Percentiles rank a stretch among this genome's conserved stretches.
These are phyloP conservation scores for Panaeolus papilionaceus DNA, from an alignment of 768 basidiomycete species.

Conservation along the genomic window DNA sequence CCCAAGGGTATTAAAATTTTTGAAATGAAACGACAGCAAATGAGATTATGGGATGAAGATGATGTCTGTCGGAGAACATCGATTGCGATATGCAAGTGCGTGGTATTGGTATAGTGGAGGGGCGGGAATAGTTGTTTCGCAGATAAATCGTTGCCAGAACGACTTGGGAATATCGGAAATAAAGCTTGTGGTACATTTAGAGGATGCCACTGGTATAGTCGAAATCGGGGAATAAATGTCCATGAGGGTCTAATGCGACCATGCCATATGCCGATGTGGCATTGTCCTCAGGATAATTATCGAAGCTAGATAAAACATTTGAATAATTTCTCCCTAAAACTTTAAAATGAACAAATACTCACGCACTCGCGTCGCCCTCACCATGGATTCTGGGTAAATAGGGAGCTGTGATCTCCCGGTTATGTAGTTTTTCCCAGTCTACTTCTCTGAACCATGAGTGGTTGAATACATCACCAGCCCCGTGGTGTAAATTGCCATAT, in stretches of 20 bases:
- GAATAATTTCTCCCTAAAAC: neutral
- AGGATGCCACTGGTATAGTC: slow-evolving; percentile 59
- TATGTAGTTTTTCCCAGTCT: slow-evolving; percentile 82
- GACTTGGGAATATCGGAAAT: slow-evolving; percentile 4
- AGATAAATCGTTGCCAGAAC: neutral
- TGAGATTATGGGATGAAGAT: neutral
- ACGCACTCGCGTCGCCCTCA: slow-evolving; percentile 97
- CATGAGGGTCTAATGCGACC: slow-evolving; percentile 63
- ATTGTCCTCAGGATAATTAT: slow-evolving; percentile 80
- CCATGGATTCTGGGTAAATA: slow-evolving; percentile 92
- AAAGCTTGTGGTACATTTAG: neutral
- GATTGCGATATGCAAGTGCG: slow-evolving; percentile 1
- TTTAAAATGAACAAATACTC: slow-evolving; percentile 37
- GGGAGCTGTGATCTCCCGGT: slow-evolving; percentile 91
- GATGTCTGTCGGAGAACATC: slow-evolving; percentile 1
- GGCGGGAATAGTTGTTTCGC: neutral
- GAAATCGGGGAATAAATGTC: slow-evolving; percentile 77
- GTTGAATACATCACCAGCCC: slow-evolving; percentile 89
- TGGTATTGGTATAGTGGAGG: neutral
- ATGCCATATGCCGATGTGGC: slow-evolving; percentile 65
- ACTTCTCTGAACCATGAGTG: slow-evolving; percentile 97
- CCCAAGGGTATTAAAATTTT: slow-evolving; percentile 3
- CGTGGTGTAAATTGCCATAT: slow-evolving; percentile 88
- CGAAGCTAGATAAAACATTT: slow-evolving; percentile 56
- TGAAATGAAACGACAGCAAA: neutral